A percentile compares a stretch with the other conserved stretches of the same genome.
phyloP scores from a whole-genome alignment of 768 basidiomycete genomes.

The Rhizopogon vulgaris region DNA sequence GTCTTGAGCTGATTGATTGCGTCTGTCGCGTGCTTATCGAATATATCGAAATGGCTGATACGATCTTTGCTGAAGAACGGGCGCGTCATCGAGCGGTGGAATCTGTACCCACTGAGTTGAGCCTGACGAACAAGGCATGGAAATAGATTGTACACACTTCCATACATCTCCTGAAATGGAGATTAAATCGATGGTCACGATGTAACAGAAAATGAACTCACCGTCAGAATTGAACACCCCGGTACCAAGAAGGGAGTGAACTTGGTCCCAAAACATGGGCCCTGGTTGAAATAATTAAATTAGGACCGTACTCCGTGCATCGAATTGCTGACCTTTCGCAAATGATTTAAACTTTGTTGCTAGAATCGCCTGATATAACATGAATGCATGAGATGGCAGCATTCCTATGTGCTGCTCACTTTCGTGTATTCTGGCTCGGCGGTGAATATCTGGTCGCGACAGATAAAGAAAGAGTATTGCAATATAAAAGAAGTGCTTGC shows the following conservation, averaged over 20 bases:
- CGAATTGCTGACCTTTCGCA: constrained; percentile 27
- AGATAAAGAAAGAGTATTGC: background rate
- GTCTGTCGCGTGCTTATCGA: constrained; percentile 30
- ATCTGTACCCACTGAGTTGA: constrained; percentile 16
- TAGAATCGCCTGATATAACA: constrained; percentile 25
- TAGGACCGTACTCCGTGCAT: background rate
- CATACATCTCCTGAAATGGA: constrained; percentile 26
- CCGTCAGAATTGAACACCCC: constrained; percentile 40
- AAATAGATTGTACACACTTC: constrained; percentile 24
- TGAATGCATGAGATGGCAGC: background rate
- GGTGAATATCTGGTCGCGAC: constrained; percentile 27
- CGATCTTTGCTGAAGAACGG: constrained; percentile 36
- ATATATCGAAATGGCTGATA: constrained; percentile 35
- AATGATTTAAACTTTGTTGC: constrained; percentile 31
- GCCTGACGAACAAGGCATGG: background rate
- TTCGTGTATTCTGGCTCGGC: constrained; percentile 35
- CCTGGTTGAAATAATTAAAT: constrained; percentile 11
- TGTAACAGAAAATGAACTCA: background rate
- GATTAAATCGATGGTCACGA: background rate
- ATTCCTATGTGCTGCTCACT: constrained; percentile 11
- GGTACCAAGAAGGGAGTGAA: constrained; percentile 26
- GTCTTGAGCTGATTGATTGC: constrained; percentile 26
- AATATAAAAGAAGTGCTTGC: constrained; percentile 4
- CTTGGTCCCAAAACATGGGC: constrained; percentile 16
- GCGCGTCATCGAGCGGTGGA: constrained; percentile 37